These are phyloP conservation scores for Cyberlindnera galapagoensis DNA, from an alignment of 805 yeast genomes.

Conservation along the genomic window DNA sequence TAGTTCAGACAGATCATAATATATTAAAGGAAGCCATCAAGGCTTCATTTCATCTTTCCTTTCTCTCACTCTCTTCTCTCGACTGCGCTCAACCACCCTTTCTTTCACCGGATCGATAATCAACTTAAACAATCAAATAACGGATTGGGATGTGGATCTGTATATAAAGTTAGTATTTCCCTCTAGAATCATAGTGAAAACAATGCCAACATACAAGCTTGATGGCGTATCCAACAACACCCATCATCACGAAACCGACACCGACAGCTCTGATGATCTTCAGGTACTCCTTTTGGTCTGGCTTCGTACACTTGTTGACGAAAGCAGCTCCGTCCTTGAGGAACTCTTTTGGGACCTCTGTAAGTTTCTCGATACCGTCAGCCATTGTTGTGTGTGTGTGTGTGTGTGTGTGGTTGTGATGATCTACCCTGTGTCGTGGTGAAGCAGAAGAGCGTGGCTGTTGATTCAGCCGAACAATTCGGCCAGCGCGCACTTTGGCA, in stretches of 20 bases:
- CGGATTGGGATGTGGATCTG: conserved; percentile 88
- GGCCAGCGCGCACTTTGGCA: no score
- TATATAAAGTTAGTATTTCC: conserved; percentile 7
- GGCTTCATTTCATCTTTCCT: no score
- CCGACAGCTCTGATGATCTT: conserved; percentile 94
- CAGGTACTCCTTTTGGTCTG: conserved; percentile 79
- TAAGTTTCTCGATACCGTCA: conserved; percentile 65
- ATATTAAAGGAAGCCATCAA: no score
- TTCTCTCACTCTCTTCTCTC: no score
- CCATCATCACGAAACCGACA: conserved; percentile 95
- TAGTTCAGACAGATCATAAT: no score
- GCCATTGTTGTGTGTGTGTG: conserved; percentile 20
- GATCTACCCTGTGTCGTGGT: neutral
- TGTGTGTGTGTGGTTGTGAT: conserved; percentile 2
- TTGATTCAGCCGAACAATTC: no score
- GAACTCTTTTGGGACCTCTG: conserved; percentile 87
- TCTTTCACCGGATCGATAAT: no score
- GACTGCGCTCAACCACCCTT: no score
- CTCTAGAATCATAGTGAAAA: neutral
- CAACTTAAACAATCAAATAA: conserved; percentile 87
- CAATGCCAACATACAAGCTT: conserved; percentile 47
- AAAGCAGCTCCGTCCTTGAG: conserved; percentile 87
- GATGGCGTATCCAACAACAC: conserved; percentile 93
- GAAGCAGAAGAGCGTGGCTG: no score
- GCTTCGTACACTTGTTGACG: conserved; percentile 88